phyloP scores from a whole-genome alignment of 768 basidiomycete genomes.

The Mycena metata region DNA sequence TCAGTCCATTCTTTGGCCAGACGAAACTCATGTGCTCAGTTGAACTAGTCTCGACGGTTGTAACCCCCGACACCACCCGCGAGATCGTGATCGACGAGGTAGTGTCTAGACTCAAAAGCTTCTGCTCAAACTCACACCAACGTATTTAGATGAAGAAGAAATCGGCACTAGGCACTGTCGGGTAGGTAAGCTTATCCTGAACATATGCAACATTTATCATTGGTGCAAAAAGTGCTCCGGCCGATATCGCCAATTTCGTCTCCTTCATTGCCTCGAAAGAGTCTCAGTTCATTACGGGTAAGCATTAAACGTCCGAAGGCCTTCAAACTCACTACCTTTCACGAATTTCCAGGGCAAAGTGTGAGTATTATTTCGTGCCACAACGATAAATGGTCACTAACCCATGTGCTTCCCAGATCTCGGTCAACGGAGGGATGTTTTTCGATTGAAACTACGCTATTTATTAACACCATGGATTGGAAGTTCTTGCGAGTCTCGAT shows the following conservation, averaged over 20 bases:
- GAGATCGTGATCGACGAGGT: not conserved
- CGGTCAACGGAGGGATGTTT: not conserved
- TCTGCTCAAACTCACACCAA: not conserved
- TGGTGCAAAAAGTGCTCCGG: not conserved
- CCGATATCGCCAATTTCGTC: conserved; percentile 14
- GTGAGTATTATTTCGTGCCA: not conserved
- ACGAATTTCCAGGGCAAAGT: not conserved
- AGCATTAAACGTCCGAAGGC: not conserved
- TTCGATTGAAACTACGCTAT: no score
- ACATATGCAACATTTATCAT: conserved; percentile 9
- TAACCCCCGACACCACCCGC: not conserved
- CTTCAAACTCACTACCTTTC: not conserved
- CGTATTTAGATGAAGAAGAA: not conserved
- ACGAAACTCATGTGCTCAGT: not conserved
- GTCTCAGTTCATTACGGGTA: conserved; percentile 21
- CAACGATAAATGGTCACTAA: not conserved
- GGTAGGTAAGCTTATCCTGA: not conserved
- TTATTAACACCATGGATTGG: no score
- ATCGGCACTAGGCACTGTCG: not conserved
- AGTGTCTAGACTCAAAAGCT: not conserved
- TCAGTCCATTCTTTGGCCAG: not conserved
- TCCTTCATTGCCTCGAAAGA: conserved; percentile 25
- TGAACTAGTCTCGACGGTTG: not conserved
- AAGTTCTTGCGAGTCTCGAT: no score
- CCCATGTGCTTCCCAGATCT: not conserved